phyloP scores from a whole-genome alignment of 2,329 filamentous ascomycete genomes.

The Gnomoniopsis sp. region DNA sequence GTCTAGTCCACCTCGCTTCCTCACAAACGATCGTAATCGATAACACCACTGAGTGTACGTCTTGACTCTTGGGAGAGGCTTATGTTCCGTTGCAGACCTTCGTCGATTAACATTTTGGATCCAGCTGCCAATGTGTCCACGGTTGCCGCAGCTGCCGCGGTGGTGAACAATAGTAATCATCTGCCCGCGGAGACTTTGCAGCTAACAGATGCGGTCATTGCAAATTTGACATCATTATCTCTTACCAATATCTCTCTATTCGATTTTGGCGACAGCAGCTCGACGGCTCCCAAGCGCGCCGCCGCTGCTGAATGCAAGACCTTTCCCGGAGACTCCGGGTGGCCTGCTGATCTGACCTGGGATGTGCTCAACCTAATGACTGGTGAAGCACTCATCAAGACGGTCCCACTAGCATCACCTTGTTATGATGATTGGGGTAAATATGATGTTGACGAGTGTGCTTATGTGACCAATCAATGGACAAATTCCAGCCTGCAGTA shows the following conservation, averaged over 20 bases:
- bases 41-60: background rate
- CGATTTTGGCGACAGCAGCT: background rate
- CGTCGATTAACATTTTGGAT: background rate
- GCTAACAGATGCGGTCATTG: slow-evolving; percentile 3
- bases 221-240: background rate
- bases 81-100: background rate
- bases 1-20: background rate
- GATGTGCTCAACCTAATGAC: slow-evolving; percentile 47
- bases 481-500: slow-evolving; percentile 32
- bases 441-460: slow-evolving; percentile 38
- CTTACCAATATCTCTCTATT: background rate
- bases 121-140: background rate
- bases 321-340: slow-evolving; percentile 48
- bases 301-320: slow-evolving; percentile 20
- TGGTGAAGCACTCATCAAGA: slow-evolving; percentile 47
- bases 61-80: background rate
- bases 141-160: background rate
- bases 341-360: slow-evolving; percentile 49
- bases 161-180: background rate
- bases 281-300: background rate
- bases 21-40: background rate
- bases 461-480: slow-evolving; percentile 33
- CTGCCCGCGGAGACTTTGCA: slow-evolving; percentile 1
- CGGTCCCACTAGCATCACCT: slow-evolving; percentile 46
- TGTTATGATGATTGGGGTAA: slow-evolving; percentile 48